phyloP scores from a whole-genome alignment of 495 filamentous ascomycete species.

The Durotheca rogersii region DNA sequence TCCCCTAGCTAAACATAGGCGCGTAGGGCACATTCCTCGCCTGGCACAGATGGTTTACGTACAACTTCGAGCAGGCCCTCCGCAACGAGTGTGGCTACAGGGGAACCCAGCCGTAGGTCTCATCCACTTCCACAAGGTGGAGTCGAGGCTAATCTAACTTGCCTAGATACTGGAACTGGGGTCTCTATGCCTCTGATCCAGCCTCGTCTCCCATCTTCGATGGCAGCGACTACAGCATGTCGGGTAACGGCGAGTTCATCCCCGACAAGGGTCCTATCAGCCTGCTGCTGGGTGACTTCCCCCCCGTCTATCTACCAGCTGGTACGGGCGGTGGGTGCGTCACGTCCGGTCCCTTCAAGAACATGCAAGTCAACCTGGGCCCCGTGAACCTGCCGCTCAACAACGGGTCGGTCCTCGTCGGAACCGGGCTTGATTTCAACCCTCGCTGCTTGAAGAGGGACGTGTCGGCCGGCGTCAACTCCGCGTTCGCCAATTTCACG shows the following conservation, averaged over 20 bases:
- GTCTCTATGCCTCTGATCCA: constrained; percentile 48
- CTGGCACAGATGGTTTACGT: constrained; percentile 71
- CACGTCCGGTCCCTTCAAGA: constrained; percentile 57
- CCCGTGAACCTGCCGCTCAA: constrained; percentile 44
- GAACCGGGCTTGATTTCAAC: constrained; percentile 44
- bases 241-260: constrained; percentile 59
- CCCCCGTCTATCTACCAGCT: constrained; percentile 40
- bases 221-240: constrained; percentile 59
- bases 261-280: constrained; percentile 34
- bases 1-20: constrained; percentile 4
- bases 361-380: constrained; percentile 54
- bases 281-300: constrained; percentile 31
- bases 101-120: constrained; percentile 50
- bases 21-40: constrained; percentile 60
- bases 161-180: constrained; percentile 65
- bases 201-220: constrained; percentile 64
- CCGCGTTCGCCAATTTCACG: constrained; percentile 52
- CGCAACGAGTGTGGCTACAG: constrained; percentile 69
- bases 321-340: constrained; percentile 68
- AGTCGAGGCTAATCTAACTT: constrained; percentile 2
- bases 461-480: constrained; percentile 51
- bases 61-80: constrained; percentile 65
- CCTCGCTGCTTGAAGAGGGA: constrained; percentile 68
- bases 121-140: neutral
- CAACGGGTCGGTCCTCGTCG: constrained; percentile 28